Evolutionary conservation across 352 stramenopile species (phyloP), one percentile per base, ranked within the genome.

Genomic region (Globisporangium carolinianum): DNA sequence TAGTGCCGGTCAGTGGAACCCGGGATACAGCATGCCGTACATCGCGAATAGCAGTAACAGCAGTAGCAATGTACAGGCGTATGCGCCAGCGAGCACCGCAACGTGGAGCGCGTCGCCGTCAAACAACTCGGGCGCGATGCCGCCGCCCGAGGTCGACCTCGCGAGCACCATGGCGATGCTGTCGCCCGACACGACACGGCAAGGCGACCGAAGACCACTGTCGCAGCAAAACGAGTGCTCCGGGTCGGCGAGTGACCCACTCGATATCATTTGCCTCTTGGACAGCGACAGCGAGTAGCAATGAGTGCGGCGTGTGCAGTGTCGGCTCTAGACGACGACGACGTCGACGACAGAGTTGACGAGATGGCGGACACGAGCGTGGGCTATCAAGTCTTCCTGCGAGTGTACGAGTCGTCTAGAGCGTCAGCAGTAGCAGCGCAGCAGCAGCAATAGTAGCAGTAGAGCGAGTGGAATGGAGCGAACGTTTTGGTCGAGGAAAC

Each of bases 241-340:
- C 47, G 55, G 58, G 10, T 51, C 65, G 62, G 32, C 53, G 66
- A 57, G 63, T 17, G 72, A 67, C 37, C 56, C 71, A 14, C 69
- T 83, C 59, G 79, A 89, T 55, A 83, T 91, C 38, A 91, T 91
- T 58, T 86, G 70, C 59, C 71, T 91, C 53, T 41, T 91, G 66
- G 82, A 91, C 66, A 91, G 79, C 51, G 81, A 91, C 61, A 91
- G 81, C 61, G 81, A 87, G 53, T 17, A 47, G 42, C 7, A n/a
- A 43, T 24, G 14, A 55, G 15, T 41, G 17, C 15, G 15, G 1
- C 0, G 12, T 47, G 11, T 15, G 42, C 10, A 55, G 51, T 24
- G 24, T 24, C 24, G 24, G 24, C 24, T 24, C 24, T 1, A 24
- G 24, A 24, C 24, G n/a, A n/a, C 24, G n/a, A n/a, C n/a, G n/a